Evolutionary conservation across 75 land plant genomes (phyloP).

Genomic region (Sequoia sempervirens): DNA sequence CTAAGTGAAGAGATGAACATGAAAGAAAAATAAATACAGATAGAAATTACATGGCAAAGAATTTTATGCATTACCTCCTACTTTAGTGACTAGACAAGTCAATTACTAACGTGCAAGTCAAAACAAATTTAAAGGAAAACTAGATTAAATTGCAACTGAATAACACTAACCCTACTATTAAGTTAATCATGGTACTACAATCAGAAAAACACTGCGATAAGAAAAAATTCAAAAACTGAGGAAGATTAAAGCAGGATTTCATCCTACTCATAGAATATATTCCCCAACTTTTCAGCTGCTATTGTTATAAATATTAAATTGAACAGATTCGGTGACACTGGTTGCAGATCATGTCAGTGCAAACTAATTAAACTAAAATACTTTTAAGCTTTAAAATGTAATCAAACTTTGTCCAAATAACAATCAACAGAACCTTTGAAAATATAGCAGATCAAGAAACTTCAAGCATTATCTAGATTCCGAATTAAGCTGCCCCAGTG

Average conservation of each 20-base stretch:
- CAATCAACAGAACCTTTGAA: neutral
- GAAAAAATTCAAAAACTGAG: too few species aligned
- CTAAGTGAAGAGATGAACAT: neutral
- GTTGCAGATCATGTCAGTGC: too few species aligned
- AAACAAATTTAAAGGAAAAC: neutral
- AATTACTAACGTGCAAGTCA: neutral
- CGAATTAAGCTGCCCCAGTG: neutral
- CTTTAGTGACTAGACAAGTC: neutral
- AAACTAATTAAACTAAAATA: too few species aligned
- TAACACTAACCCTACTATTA: neutral
- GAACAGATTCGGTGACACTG: too few species aligned
- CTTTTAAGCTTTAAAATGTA: neutral
- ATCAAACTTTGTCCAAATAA: neutral
- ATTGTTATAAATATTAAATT: too few species aligned
- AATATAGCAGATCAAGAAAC: neutral
- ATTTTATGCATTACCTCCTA: neutral
- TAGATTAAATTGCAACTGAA: neutral
- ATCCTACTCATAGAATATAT: too few species aligned
- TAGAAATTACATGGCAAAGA: neutral
- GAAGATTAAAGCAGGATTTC: too few species aligned
- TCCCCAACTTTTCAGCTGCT: too few species aligned
- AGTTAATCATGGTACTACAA: too few species aligned
- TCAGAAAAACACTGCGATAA: too few species aligned
- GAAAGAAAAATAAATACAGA: constrained; percentile 3
- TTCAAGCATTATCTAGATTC: neutral